These are phyloP conservation scores for Citeromyces nyonsensis DNA, from an alignment of 805 yeast species.

Conservation along the genomic window DNA sequence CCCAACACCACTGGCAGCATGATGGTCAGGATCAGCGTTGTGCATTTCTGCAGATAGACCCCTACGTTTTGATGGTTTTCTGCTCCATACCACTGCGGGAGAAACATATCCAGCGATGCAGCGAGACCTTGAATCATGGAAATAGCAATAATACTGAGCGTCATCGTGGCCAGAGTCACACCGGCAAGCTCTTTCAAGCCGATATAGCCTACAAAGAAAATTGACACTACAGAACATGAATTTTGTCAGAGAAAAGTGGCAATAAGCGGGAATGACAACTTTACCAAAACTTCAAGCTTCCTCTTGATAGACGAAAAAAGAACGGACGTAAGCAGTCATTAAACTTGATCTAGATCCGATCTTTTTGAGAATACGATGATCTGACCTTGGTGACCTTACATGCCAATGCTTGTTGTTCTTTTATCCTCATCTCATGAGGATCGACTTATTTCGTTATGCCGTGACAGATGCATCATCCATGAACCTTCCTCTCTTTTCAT, in stretches of 20 bases:
- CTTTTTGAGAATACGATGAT: too few relatives aligned
- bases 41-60: slow-evolving; percentile 51
- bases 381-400: too few relatives aligned
- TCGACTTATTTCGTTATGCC: too few relatives aligned
- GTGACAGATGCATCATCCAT: too few relatives aligned
- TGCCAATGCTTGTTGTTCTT: too few relatives aligned
- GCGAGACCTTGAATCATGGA: slow-evolving; percentile 66
- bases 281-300: slow-evolving; percentile 21
- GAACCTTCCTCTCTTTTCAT: too few relatives aligned
- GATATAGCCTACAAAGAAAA: slow-evolving; percentile 61
- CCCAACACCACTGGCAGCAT: slow-evolving; percentile 37
- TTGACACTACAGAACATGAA: slow-evolving; percentile 62
- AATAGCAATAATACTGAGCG: slow-evolving; percentile 62
- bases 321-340: too few relatives aligned
- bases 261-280: slow-evolving; percentile 39
- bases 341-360: too few relatives aligned
- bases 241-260: slow-evolving; percentile 57
- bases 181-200: slow-evolving; percentile 65
- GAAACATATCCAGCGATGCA: slow-evolving; percentile 64
- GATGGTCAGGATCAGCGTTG: slow-evolving; percentile 31
- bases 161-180: slow-evolving; percentile 61
- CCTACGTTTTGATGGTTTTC: slow-evolving; percentile 53
- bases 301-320: too few relatives aligned
- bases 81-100: slow-evolving; percentile 70
- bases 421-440: too few relatives aligned